A percentile compares a stretch with the other conserved stretches of the same genome.
Evolutionary conservation across 805 yeast species (phyloP).

Genomic region (Maudiozyma bulderi): DNA sequence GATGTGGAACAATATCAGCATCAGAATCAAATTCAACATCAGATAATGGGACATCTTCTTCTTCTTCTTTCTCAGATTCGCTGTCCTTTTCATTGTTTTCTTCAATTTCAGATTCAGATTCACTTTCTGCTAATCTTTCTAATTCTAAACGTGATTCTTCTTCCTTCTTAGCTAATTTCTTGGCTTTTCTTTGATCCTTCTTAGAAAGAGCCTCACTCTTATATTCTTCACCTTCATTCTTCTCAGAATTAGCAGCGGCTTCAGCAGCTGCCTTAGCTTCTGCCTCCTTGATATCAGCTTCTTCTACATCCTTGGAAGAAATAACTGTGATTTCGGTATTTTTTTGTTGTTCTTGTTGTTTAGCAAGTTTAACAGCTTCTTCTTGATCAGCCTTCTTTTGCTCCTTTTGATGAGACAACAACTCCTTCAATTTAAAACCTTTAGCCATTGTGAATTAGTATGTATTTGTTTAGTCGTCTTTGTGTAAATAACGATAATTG

Average conservation of each 20-base stretch:
- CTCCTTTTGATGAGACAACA: conserved; percentile 21
- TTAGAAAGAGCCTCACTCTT: conserved; percentile 42
- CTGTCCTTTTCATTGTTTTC: conserved; percentile 41
- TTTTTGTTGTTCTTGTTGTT: conserved; percentile 12
- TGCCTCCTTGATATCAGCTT: conserved; percentile 8
- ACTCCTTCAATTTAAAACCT: conserved; percentile 26
- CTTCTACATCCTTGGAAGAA: conserved; percentile 25
- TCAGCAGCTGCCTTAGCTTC: conserved; percentile 1
- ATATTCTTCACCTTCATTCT: conserved; percentile 28
- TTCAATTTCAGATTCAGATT: conserved; percentile 41
- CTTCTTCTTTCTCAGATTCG: conserved; percentile 42
- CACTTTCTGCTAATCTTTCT: conserved; percentile 30
- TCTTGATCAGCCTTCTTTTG: conserved; percentile 15
- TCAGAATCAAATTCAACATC: conserved; percentile 91
- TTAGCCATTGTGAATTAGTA: conserved; percentile 20
- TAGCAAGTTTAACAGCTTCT: conserved; percentile 16
- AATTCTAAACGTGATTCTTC: conserved; percentile 27
- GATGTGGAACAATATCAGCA: conserved; percentile 88
- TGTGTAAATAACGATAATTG: background rate
- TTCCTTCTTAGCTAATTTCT: conserved; percentile 6
- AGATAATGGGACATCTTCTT: conserved; percentile 76
- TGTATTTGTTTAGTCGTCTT: background rate
- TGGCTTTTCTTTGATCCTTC: conserved; percentile 42
- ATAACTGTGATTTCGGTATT: conserved; percentile 27
- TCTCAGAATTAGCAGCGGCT: conserved; percentile 4